Percentiles rank a stretch among this genome's conserved stretches.
Evolutionary conservation across 2,329 filamentous ascomycete species (phyloP).

Genomic region (Byssothecium circinans): DNA sequence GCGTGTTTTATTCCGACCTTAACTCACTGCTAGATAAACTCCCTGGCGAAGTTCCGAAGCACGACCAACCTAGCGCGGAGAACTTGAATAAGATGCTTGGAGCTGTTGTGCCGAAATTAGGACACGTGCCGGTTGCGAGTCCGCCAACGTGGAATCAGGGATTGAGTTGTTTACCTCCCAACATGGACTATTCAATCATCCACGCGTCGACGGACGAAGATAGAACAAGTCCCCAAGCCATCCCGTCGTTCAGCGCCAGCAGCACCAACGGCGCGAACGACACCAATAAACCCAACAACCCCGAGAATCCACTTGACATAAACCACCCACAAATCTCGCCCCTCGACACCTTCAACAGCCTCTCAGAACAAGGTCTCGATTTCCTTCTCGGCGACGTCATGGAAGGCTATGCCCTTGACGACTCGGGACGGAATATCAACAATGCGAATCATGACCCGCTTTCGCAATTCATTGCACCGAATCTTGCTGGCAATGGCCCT

Average conservation of each 20-base stretch:
- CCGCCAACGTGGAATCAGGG: slow-evolving; percentile 26
- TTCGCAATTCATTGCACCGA: not conserved
- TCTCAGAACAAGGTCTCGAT: slow-evolving; percentile 30
- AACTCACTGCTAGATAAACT: slow-evolving; percentile 15
- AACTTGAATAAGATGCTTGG: slow-evolving; percentile 34
- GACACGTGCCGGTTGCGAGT: slow-evolving; percentile 23
- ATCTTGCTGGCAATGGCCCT: slow-evolving; percentile 1
- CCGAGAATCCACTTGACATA: not conserved
- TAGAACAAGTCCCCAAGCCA: too few relatives aligned
- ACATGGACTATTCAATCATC: slow-evolving; percentile 10
- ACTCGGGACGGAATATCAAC: not conserved
- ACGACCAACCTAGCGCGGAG: slow-evolving; percentile 25
- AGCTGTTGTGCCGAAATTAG: slow-evolving; percentile 29
- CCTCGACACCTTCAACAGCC: slow-evolving; percentile 16
- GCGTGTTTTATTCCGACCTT: slow-evolving; percentile 17
- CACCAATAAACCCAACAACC: not conserved
- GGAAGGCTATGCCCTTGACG: slow-evolving; percentile 17
- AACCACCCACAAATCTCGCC: not conserved
- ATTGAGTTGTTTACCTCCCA: not conserved
- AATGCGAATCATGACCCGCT: not conserved
- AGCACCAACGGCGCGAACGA: not conserved
- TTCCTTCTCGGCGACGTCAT: slow-evolving; percentile 33
- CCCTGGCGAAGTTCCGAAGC: slow-evolving; percentile 4
- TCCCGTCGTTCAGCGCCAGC: too few relatives aligned
- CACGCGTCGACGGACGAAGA: not conserved